phyloP scores from a whole-genome alignment of 1,284 basidiomycete genomes.

The Pseudozyma sp. region DNA sequence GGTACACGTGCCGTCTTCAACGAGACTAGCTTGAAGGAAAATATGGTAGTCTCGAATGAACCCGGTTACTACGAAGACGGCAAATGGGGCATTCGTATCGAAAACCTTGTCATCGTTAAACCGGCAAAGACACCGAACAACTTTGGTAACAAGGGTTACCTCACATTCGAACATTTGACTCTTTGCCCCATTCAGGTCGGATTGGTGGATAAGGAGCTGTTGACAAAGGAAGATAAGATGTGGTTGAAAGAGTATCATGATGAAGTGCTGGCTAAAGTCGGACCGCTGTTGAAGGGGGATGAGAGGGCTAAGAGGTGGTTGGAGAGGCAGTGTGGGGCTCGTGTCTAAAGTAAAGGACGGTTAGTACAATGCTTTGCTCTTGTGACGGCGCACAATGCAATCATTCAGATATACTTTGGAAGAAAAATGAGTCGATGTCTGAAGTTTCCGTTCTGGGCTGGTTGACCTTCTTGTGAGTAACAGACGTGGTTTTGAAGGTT shows the following conservation, averaged over 20 bases:
- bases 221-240: constrained; percentile 77
- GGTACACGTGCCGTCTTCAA: constrained; percentile 66
- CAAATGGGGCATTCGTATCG: constrained; percentile 90
- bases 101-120: constrained; percentile 73
- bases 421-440: too few relatives aligned
- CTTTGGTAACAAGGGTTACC: constrained; percentile 76
- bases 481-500: too few relatives aligned
- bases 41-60: constrained; percentile 71
- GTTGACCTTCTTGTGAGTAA: too few relatives aligned
- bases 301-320: constrained; percentile 82
- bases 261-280: constrained; percentile 81
- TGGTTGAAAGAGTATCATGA: constrained; percentile 91
- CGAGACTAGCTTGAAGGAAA: constrained; percentile 65
- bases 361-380: too few relatives aligned
- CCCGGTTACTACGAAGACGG: constrained; percentile 95
- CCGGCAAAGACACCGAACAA: constrained; percentile 77
- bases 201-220: constrained; percentile 78
- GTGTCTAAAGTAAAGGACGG: constrained; percentile 8
- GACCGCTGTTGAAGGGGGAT: constrained; percentile 81
- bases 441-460: too few relatives aligned
- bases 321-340: constrained; percentile 73
- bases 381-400: too few relatives aligned
- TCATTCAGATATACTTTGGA: too few relatives aligned
- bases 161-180: constrained; percentile 57
- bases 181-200: constrained; percentile 84